Conservation (phyloP, 78 protist genomes). For the Speleostelium caveatum region DNA sequence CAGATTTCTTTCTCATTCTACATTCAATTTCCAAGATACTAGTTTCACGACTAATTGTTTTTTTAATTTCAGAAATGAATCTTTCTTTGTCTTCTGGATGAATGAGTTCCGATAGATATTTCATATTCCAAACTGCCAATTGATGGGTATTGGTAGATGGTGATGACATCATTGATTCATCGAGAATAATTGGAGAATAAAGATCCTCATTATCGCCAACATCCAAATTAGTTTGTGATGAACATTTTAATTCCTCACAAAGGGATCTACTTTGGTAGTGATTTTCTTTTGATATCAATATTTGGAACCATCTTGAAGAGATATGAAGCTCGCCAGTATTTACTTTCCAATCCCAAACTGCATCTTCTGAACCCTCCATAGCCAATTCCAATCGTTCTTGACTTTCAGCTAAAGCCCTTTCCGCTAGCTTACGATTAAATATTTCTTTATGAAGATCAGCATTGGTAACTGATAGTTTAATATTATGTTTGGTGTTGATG, state of each 20-base stretch:
- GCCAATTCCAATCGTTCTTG: constrained; percentile 72
- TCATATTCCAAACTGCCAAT: constrained; percentile 70
- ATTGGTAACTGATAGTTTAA: constrained; percentile 39
- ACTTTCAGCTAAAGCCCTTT: constrained; percentile 54
- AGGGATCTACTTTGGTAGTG: constrained; percentile 41
- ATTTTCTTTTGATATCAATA: constrained; percentile 21
- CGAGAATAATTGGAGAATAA: constrained; percentile 43
- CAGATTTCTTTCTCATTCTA: constrained; percentile 54
- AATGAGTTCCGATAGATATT: constrained; percentile 37
- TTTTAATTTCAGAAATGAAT: constrained; percentile 43
- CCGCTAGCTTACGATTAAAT: constrained; percentile 56
- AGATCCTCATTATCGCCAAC: constrained; percentile 34
- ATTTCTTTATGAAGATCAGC: constrained; percentile 71
- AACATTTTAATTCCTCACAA: constrained; percentile 37
- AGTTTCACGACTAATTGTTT: constrained; percentile 32
- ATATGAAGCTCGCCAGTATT: constrained; percentile 63
- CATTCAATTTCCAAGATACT: constrained; percentile 57
- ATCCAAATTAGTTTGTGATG: background rate
- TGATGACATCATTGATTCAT: constrained; percentile 5
- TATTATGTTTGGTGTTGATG: constrained; percentile 47
- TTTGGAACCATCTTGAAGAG: constrained; percentile 64
- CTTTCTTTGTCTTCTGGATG: constrained; percentile 55
- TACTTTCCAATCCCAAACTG: constrained; percentile 76
- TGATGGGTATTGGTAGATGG: constrained; percentile 46
- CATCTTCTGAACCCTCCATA: constrained; percentile 75